Evolutionary conservation across 2,329 filamentous ascomycete species (phyloP).

Genomic region (Aspergillus arachidicola): DNA sequence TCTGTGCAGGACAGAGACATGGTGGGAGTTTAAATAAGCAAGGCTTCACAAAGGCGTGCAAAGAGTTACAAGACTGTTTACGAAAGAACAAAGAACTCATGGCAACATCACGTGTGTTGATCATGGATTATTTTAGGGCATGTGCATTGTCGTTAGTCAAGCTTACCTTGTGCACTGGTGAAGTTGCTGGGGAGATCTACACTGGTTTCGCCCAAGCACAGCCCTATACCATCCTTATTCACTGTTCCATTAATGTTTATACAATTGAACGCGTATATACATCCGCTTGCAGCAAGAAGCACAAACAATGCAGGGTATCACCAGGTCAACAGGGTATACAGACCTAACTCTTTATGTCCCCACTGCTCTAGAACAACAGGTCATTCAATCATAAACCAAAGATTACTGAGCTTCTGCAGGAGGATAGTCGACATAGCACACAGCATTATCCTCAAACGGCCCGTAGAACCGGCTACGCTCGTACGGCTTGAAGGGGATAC

Average conservation of each 20-base stretch:
- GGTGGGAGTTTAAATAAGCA: neutral
- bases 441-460: conserved; percentile 37
- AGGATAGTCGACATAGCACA: conserved; percentile 35
- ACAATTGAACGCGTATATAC: neutral
- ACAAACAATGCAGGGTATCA: neutral
- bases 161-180: neutral
- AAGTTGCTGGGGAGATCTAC: neutral
- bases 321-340: neutral
- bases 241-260: neutral
- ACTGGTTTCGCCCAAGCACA: neutral
- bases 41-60: neutral
- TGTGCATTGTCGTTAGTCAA: neutral
- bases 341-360: neutral
- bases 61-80: neutral
- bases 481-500: conserved; percentile 44
- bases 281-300: neutral
- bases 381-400: neutral
- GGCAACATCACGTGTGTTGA: neutral
- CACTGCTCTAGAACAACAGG: neutral
- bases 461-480: conserved; percentile 51
- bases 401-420: conserved; percentile 10
- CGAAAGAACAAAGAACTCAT: neutral
- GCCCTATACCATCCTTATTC: neutral
- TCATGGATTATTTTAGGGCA: neutral
- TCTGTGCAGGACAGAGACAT: neutral